phyloP scores from a whole-genome alignment of 2,329 filamentous ascomycete species.

The Clathrospora elynae region DNA sequence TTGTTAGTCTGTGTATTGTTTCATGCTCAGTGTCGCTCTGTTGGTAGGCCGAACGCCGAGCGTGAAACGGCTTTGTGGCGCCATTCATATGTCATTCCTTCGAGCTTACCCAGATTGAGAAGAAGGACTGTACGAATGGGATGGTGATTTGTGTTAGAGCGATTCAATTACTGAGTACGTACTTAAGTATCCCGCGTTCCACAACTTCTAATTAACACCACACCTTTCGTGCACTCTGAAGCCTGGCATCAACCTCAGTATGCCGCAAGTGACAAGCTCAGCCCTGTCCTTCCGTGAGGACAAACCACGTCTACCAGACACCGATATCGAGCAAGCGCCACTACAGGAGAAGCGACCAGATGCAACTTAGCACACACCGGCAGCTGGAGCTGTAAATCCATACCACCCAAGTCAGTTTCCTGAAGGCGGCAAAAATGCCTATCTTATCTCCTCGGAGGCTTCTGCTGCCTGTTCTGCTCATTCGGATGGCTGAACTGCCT shows the following conservation, averaged over 20 bases:
- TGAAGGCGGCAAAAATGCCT: constrained; percentile 47
- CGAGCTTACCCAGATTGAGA: constrained; percentile 1
- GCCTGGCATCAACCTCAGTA: constrained; percentile 1
- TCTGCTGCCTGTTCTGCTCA: constrained; percentile 39
- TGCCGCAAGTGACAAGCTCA: constrained; percentile 20
- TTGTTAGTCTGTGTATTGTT: too few species aligned
- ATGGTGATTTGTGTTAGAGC: too few species aligned
- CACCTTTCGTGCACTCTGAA: too few species aligned
- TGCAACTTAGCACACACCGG: constrained; percentile 4
- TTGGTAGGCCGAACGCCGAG: constrained; percentile 4
- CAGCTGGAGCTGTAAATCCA: constrained; percentile 28
- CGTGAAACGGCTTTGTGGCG: too few species aligned
- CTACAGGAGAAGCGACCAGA: constrained; percentile 18
- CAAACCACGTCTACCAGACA: constrained; percentile 8
- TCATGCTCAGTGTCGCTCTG: constrained; percentile 5
- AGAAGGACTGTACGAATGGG: not conserved
- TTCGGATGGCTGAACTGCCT: constrained; percentile 54
- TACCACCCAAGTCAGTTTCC: constrained; percentile 44
- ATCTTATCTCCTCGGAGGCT: constrained; percentile 38
- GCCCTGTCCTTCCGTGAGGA: constrained; percentile 25
- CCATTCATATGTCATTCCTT: too few species aligned
- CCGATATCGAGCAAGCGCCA: constrained; percentile 24
- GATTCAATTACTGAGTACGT: too few species aligned
- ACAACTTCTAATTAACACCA: too few species aligned
- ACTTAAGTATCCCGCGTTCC: too few species aligned